Percentiles rank a stretch among this genome's conserved stretches.
phyloP scores from a whole-genome alignment of 2,329 filamentous ascomycete species.

The Raffaelea deltoideospora region DNA sequence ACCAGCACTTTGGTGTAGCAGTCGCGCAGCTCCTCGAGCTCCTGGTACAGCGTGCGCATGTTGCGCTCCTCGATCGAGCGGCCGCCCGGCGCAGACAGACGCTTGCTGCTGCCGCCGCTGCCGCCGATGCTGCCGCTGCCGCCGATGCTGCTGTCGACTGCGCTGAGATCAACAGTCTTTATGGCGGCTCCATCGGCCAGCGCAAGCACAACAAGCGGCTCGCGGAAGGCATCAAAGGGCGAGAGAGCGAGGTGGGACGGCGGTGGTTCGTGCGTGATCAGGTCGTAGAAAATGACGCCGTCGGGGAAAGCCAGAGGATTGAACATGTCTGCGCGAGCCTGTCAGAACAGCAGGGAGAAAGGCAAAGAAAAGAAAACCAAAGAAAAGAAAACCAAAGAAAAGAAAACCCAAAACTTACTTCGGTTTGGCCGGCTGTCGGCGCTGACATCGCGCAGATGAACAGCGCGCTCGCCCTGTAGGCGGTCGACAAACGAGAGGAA shows the following conservation, averaged over 20 bases:
- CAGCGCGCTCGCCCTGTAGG: constrained; percentile 63
- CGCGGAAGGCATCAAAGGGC: constrained; percentile 82
- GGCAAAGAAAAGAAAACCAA: neutral
- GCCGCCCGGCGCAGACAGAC: constrained; percentile 36
- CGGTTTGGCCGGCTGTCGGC: constrained; percentile 72
- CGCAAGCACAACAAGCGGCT: constrained; percentile 70
- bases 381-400: neutral
- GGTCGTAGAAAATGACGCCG: constrained; percentile 76
- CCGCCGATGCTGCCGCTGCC: no score
- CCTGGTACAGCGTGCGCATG: constrained; percentile 44
- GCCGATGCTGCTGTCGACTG: no score
- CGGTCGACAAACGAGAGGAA: constrained; percentile 68
- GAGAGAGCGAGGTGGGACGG: constrained; percentile 64
- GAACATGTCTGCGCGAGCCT: constrained; percentile 69
- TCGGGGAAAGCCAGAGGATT: constrained; percentile 77
- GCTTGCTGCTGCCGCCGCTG: no score
- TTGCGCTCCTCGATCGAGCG: constrained; percentile 39
- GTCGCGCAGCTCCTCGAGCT: constrained; percentile 56
- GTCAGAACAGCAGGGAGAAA: constrained; percentile 2
- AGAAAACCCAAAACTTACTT: constrained; percentile 47
- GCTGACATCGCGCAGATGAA: constrained; percentile 74
- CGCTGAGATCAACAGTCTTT: constrained; percentile 29
- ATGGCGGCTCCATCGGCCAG: constrained; percentile 70
- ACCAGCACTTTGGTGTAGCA: constrained; percentile 62
- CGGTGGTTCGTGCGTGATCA: constrained; percentile 67